These are phyloP conservation scores for Neurospora sp. DNA, from an alignment of 495 filamentous ascomycete species.

Conservation along the genomic window DNA sequence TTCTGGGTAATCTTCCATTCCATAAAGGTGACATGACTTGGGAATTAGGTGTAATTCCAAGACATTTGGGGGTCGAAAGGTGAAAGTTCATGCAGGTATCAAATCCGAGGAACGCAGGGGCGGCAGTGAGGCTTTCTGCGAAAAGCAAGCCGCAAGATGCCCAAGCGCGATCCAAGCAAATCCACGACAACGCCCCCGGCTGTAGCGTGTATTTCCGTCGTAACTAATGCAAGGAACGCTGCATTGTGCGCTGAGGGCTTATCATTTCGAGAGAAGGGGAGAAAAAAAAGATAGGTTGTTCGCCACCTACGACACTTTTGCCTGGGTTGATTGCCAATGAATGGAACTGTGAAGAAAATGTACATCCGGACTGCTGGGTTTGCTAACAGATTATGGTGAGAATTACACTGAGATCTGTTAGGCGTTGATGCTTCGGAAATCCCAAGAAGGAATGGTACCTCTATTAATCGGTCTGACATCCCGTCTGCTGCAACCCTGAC, in stretches of 20 bases:
- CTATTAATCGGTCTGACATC: background rate
- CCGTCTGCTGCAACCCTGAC: background rate
- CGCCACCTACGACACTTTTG: background rate
- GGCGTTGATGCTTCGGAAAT: background rate
- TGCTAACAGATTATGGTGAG: background rate
- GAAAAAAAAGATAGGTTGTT: background rate
- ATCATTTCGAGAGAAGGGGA: background rate
- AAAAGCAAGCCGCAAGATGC: background rate
- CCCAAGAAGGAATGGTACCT: background rate
- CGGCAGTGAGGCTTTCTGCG: background rate
- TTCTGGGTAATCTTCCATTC: background rate
- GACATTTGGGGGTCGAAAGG: background rate
- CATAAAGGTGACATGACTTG: background rate
- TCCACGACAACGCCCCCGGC: background rate
- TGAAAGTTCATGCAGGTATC: background rate
- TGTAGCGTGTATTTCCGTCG: background rate
- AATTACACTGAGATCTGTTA: background rate
- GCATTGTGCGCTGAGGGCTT: background rate
- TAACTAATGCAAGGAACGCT: background rate
- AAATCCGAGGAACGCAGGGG: background rate
- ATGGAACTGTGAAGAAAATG: background rate
- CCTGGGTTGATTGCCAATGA: background rate
- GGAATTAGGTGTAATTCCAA: background rate
- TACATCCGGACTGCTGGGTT: background rate
- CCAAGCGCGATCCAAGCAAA: background rate